Evolutionary conservation across 2,329 filamentous ascomycete genomes (phyloP).

Genomic region (Talaromyces sp.): DNA sequence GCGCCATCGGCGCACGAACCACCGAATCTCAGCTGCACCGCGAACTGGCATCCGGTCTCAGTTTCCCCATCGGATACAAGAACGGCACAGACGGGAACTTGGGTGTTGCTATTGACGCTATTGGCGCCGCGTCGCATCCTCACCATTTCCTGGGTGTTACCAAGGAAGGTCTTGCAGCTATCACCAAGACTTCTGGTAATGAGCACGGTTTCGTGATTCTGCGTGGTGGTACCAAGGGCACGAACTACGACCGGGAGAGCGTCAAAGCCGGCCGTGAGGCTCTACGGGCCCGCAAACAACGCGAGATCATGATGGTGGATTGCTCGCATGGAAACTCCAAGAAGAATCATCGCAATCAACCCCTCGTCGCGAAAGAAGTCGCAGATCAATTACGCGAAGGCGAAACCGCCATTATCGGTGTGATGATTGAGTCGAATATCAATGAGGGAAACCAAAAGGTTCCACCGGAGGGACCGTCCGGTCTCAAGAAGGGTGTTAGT

Average conservation of each 20-base stretch:
- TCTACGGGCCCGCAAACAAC: constrained; percentile 77
- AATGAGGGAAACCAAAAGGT: constrained; percentile 89
- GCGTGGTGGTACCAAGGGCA: constrained; percentile 83
- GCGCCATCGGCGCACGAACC: constrained; percentile 91
- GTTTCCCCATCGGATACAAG: constrained; percentile 99
- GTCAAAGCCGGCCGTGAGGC: constrained; percentile 77
- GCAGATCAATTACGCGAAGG: constrained; percentile 83
- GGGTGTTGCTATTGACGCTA: constrained; percentile 90
- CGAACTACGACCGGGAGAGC: constrained; percentile 87
- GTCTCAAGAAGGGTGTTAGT: constrained; percentile 82
- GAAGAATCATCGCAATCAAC: constrained; percentile 97
- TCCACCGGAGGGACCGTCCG: constrained; percentile 73
- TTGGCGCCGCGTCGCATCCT: constrained; percentile 64
- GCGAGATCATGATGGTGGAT: constrained; percentile 93
- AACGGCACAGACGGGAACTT: constrained; percentile 95
- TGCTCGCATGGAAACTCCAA: constrained; percentile 98
- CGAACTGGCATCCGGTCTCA: constrained; percentile 89
- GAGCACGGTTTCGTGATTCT: constrained; percentile 97
- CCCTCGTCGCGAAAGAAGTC: constrained; percentile 79
- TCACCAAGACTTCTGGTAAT: constrained; percentile 89
- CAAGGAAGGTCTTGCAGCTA: constrained; percentile 93
- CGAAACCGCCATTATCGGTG: constrained; percentile 84
- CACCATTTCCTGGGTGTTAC: constrained; percentile 99
- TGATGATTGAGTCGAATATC: constrained; percentile 99
- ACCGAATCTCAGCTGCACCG: constrained; percentile 96